These are phyloP conservation scores for Pleurostoma richardsiae DNA, from an alignment of 2,329 filamentous ascomycete genomes.

Conservation along the genomic window DNA sequence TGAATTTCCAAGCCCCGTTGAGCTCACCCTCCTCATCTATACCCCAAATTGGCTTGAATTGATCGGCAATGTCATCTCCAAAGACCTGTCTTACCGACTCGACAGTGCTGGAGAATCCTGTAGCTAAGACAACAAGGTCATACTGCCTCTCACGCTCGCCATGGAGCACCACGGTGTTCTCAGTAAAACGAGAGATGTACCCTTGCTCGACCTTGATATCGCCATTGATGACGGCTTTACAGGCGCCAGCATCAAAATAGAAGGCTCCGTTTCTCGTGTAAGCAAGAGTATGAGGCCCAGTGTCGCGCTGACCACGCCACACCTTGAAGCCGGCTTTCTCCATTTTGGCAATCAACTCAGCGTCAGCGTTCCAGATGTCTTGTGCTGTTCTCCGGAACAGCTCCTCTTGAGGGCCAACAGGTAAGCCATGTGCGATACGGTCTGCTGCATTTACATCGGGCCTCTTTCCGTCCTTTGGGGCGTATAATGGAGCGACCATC, in stretches of 20 bases:
- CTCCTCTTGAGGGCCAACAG: too few relatives aligned
- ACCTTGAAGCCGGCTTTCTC: constrained; percentile 17
- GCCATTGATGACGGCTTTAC: constrained; percentile 56
- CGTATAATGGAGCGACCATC: neutral
- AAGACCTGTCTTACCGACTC: constrained; percentile 55
- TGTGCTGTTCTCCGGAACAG: too few relatives aligned
- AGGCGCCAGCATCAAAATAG: constrained; percentile 65
- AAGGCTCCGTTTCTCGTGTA: constrained; percentile 49
- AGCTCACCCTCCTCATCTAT: constrained; percentile 54
- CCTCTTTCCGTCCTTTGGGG: neutral
- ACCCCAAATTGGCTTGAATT: constrained; percentile 57
- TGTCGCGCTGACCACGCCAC: constrained; percentile 27
- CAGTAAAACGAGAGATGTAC: constrained; percentile 46
- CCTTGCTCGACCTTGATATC: constrained; percentile 60
- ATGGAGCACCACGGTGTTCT: constrained; percentile 37
- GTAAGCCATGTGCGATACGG: too few relatives aligned
- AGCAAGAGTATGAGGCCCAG: constrained; percentile 19
- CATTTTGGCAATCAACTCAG: neutral
- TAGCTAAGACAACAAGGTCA: constrained; percentile 60
- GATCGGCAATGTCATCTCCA: constrained; percentile 56
- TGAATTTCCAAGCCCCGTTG: constrained; percentile 52
- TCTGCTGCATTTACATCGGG: too few relatives aligned
- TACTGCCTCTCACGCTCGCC: constrained; percentile 54
- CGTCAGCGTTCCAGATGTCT: too few relatives aligned
- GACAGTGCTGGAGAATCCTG: constrained; percentile 65